phyloP scores from a whole-genome alignment of 352 stramenopile species.

The Blastocystis sp. region DNA sequence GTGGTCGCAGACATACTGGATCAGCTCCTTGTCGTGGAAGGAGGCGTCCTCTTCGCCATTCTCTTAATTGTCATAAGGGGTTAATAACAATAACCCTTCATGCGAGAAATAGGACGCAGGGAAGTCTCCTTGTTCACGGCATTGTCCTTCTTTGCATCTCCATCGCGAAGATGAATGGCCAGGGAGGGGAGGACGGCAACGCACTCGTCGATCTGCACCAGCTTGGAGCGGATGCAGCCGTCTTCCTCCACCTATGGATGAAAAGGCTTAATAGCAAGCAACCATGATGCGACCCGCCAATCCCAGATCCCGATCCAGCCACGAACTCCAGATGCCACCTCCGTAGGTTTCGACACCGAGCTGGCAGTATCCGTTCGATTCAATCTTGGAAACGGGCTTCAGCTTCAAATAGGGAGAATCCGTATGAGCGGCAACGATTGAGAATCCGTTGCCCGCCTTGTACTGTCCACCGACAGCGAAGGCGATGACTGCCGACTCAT shows the following conservation, averaged over 20 bases:
- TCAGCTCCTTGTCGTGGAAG: conserved; percentile 20
- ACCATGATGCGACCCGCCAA: conserved; percentile 87
- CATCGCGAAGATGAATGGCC: conserved; percentile 89
- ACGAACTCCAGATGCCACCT: conserved; percentile 93
- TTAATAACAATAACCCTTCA: background rate
- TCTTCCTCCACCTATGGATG: conserved; percentile 70
- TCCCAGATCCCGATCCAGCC: conserved; percentile 92
- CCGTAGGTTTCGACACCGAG: conserved; percentile 81
- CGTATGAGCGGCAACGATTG: conserved; percentile 92
- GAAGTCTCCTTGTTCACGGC: conserved; percentile 94
- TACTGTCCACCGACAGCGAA: conserved; percentile 90
- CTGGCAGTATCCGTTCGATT: conserved; percentile 81
- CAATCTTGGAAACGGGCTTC: conserved; percentile 86
- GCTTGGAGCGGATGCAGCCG: conserved; percentile 70
- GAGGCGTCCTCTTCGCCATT: background rate
- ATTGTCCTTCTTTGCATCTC: conserved; percentile 78
- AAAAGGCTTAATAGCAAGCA: conserved; percentile 51
- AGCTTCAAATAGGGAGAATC: conserved; percentile 90
- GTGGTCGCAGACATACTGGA: conserved; percentile 39
- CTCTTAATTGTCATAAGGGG: background rate
- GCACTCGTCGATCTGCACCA: conserved; percentile 87
- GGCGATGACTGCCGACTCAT: conserved; percentile 86
- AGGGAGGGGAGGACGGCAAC: conserved; percentile 92
- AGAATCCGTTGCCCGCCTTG: conserved; percentile 85
- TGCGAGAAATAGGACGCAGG: conserved; percentile 85